Percentiles rank a stretch among this genome's conserved stretches.
Evolutionary conservation across 164 flowering plant genomes (phyloP).

Genomic region (Litsea cubeba): DNA sequence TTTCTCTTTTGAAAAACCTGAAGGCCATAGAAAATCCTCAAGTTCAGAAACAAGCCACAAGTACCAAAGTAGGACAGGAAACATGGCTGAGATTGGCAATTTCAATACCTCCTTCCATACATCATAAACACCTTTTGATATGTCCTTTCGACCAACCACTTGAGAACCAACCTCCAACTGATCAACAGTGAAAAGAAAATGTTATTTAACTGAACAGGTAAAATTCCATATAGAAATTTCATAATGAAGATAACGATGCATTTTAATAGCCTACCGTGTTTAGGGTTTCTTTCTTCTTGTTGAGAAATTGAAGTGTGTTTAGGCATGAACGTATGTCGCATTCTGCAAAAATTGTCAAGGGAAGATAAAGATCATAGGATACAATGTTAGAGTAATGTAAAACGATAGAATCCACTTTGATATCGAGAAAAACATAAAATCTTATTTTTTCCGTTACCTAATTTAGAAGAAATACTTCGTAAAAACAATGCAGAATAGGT

Average conservation of each 20-base stretch:
- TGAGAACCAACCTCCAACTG: constrained; percentile 85
- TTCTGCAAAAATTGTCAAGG: constrained; percentile 38
- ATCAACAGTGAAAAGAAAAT: constrained; percentile 15
- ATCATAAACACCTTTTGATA: constrained; percentile 75
- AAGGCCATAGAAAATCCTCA: constrained; percentile 39
- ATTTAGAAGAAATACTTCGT: too few species aligned
- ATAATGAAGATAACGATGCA: neutral
- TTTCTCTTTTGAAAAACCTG: constrained; percentile 90
- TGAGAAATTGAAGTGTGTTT: constrained; percentile 95
- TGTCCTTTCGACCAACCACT: constrained; percentile 92
- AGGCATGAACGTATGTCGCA: constrained; percentile 96
- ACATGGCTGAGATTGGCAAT: neutral
- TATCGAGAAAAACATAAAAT: too few species aligned
- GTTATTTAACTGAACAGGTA: constrained; percentile 3
- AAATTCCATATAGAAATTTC: neutral
- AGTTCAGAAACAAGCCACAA: constrained; percentile 1
- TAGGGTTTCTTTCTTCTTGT: constrained; percentile 76
- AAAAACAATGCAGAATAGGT: too few species aligned
- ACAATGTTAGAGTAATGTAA: too few species aligned
- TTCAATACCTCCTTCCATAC: constrained; percentile 84
- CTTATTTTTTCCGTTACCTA: too few species aligned
- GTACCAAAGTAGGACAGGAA: constrained; percentile 6
- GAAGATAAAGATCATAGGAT: neutral
- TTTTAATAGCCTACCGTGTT: constrained; percentile 53
- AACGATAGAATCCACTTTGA: too few species aligned